These are phyloP conservation scores for Davidsoniella virescens DNA, from an alignment of 2,329 filamentous ascomycete genomes.

Conservation along the genomic window DNA sequence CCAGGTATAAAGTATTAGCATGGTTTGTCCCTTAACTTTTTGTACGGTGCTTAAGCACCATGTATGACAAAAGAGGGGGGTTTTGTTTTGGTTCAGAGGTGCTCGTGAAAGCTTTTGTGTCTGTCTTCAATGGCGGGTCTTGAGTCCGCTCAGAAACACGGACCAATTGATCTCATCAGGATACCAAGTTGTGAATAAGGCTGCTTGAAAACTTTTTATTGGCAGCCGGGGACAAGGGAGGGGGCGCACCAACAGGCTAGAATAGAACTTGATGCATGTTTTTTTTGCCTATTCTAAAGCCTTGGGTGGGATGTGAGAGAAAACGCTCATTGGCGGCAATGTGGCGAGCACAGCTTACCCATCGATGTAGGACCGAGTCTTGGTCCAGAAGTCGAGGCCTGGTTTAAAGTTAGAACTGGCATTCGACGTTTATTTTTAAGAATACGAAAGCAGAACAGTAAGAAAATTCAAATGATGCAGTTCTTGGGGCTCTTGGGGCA, in stretches of 20 bases:
- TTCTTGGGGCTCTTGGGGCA: constrained; percentile 16
- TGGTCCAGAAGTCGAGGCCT: constrained; percentile 59
- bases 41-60: not conserved
- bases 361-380: constrained; percentile 64
- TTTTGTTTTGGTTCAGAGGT: constrained; percentile 45
- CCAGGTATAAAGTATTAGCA: constrained; percentile 9
- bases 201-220: not conserved
- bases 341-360: constrained; percentile 43
- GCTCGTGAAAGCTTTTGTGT: constrained; percentile 46
- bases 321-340: not conserved
- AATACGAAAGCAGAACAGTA: constrained; percentile 10
- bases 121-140: constrained; percentile 75
- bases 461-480: constrained; percentile 13
- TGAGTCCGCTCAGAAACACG: constrained; percentile 92
- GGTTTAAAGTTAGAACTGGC: constrained; percentile 15
- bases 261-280: too few relatives aligned
- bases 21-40: not conserved
- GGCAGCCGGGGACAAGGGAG: not conserved
- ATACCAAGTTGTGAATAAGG: constrained; percentile 6
- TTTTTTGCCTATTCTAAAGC: too few relatives aligned
- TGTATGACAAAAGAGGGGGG: not conserved
- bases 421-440: constrained; percentile 12
- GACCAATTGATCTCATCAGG: constrained; percentile 77
- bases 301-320: not conserved
- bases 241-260: not conserved